A percentile compares a stretch with the other conserved stretches of the same genome.
Evolutionary conservation across 179 eudicot species (phyloP).

Genomic region (Nepenthes alata): DNA sequence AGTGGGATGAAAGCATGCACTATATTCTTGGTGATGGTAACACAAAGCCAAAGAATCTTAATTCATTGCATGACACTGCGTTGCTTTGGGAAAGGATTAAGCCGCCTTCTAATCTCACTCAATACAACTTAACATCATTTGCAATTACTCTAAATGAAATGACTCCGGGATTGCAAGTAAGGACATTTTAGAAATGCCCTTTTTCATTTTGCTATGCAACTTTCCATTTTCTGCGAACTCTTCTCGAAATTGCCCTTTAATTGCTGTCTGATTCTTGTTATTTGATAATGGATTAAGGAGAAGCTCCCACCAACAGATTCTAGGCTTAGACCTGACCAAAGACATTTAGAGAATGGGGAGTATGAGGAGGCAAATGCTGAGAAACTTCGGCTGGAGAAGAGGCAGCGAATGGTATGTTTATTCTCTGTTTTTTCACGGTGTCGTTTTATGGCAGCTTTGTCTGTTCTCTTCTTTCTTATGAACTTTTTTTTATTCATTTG

Average conservation of each 20-base stretch:
- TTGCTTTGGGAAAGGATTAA: constrained; percentile 58
- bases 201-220: constrained; percentile 7
- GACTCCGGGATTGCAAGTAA: constrained; percentile 78
- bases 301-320: constrained; percentile 93
- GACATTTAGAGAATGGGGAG: constrained; percentile 84
- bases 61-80: constrained; percentile 24
- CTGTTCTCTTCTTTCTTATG: no score
- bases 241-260: constrained; percentile 16
- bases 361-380: constrained; percentile 74
- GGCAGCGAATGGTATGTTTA: constrained; percentile 68
- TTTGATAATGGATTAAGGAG: constrained; percentile 54
- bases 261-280: constrained; percentile 29
- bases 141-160: constrained; percentile 81
- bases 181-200: neutral
- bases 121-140: constrained; percentile 72
- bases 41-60: constrained; percentile 35
- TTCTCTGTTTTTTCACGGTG: neutral
- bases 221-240: constrained; percentile 10
- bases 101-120: constrained; percentile 53
- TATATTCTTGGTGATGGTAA: constrained; percentile 45
- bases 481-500: neutral
- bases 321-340: constrained; percentile 89
- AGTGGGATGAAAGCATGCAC: constrained; percentile 72
- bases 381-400: constrained; percentile 66
- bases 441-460: neutral